phyloP scores from a whole-genome alignment of 108 stramenopile genomes.

The Stephanodiscus minutulus region DNA sequence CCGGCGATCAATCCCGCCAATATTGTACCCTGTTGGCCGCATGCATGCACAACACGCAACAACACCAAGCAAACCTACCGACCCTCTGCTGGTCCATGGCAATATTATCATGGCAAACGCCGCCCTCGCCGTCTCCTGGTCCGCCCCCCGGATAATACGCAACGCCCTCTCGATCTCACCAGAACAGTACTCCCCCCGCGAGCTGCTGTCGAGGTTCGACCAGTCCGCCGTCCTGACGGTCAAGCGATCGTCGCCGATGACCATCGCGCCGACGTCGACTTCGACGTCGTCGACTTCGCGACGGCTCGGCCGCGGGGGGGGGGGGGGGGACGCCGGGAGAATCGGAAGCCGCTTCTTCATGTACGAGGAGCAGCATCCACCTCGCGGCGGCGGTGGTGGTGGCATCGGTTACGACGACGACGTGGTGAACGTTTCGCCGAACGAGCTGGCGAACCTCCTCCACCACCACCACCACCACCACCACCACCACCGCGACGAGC shows the following conservation, averaged over 20 bases:
- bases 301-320: too few relatives aligned
- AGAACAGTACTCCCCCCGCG: neutral
- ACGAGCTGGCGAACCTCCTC: neutral
- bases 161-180: neutral
- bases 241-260: neutral
- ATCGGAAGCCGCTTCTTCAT: slow-evolving; percentile 1
- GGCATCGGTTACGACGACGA: neutral
- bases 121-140: neutral
- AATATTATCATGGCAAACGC: too few relatives aligned
- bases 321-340: neutral
- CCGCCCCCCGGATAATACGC: slow-evolving; percentile 4
- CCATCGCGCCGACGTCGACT: neutral
- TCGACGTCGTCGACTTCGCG: too few relatives aligned
- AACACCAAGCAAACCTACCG: too few relatives aligned
- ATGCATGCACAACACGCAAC: too few relatives aligned
- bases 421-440: neutral
- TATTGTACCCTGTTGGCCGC: too few relatives aligned
- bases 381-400: neutral
- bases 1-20: too few relatives aligned
- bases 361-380: slow-evolving; percentile 2
- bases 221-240: neutral
- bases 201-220: slow-evolving; percentile 9
- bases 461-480: too few relatives aligned
- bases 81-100: too few relatives aligned
- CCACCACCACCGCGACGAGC: too few relatives aligned